Evolutionary conservation across 345 rosid species (phyloP).

Genomic region (Moricandia moricandioides): DNA sequence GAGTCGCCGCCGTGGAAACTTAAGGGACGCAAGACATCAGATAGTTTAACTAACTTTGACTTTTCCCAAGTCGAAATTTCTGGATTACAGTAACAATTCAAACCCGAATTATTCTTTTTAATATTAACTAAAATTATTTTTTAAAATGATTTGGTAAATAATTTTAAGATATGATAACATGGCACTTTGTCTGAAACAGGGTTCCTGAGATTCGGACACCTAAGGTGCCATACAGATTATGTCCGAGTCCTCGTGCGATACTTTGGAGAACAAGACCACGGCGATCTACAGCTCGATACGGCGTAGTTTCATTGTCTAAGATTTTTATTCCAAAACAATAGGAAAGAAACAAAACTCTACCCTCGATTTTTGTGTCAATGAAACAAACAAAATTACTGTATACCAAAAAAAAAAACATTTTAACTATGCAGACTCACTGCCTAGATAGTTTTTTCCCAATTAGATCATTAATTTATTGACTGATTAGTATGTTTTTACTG

Average conservation of each 20-base stretch:
- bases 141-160: neutral
- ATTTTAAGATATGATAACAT: neutral
- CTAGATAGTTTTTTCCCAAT: neutral
- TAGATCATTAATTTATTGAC: neutral
- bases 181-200: conserved; percentile 41
- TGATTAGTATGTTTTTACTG: too few species aligned
- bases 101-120: neutral
- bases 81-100: conserved; percentile 49
- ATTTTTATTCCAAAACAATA: neutral
- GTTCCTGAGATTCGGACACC: conserved; percentile 55
- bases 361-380: neutral
- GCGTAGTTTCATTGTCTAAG: neutral
- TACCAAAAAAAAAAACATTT: neutral
- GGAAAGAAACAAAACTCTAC: neutral
- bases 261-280: conserved; percentile 72
- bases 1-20: conserved; percentile 8
- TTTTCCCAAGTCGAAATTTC: conserved; percentile 63
- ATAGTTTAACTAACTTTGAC: conserved; percentile 59
- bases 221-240: conserved; percentile 63
- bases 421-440: neutral
- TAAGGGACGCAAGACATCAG: conserved; percentile 25
- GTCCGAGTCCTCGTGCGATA: conserved; percentile 75
- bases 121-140: neutral
- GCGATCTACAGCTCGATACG: conserved; percentile 44
- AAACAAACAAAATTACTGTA: neutral